These are phyloP conservation scores for Eucalyptus erythrocorys DNA, from an alignment of 345 rosid genomes.

Conservation along the genomic window DNA sequence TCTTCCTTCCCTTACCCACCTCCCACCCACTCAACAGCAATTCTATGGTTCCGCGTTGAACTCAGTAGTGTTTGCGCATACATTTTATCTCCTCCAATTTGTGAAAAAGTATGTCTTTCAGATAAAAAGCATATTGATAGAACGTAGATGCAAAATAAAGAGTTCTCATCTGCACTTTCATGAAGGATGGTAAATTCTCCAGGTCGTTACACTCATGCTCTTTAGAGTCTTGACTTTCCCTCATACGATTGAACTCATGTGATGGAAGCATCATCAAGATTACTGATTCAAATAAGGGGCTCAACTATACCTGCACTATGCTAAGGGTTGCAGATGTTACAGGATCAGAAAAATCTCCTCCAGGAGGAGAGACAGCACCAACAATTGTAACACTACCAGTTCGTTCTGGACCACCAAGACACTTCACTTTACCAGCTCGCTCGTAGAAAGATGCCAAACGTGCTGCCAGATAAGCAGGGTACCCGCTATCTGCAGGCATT, in stretches of 20 bases:
- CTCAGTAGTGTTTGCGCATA: background rate
- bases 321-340: conserved; percentile 99
- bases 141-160: background rate
- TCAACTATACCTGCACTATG: conserved; percentile 79
- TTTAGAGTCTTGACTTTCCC: background rate
- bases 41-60: background rate
- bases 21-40: background rate
- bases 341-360: conserved; percentile 99
- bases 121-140: background rate
- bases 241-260: background rate
- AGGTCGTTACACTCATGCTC: background rate
- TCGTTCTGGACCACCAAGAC: conserved; percentile 98
- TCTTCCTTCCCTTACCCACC: background rate
- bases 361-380: conserved; percentile 99
- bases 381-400: conserved; percentile 98
- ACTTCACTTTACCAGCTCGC: conserved; percentile 99
- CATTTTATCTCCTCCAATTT: background rate
- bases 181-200: background rate
- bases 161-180: background rate
- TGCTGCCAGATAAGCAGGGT: conserved; percentile 99
- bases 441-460: conserved; percentile 98
- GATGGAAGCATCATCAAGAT: background rate
- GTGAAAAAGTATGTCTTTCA: background rate
- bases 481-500: conserved; percentile 99
- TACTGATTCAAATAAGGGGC: background rate